Evolutionary conservation across 768 basidiomycete genomes (phyloP), one percentile per base, ranked within the genome.

Genomic region (Chiua virens): DNA sequence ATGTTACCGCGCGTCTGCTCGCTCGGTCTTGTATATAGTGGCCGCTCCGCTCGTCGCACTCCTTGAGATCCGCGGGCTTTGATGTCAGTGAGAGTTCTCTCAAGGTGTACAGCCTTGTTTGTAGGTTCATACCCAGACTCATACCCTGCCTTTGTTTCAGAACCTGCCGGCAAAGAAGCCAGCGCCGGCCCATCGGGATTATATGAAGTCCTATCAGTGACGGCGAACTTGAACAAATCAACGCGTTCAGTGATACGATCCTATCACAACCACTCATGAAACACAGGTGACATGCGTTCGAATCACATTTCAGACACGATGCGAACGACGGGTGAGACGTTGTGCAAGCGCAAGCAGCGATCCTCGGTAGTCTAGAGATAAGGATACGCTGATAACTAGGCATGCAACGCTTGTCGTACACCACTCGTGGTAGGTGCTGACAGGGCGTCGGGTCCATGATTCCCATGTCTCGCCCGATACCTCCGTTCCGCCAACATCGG

Each of bases 401-500:
- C 55, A 21, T 42, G 56, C 5, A 51, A 8, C 32, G 37, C 48
- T 23, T 50, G 55, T n/a, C 42, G 39, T 21, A 10, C 34, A 11
- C 20, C 32, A 14, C 18, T 30, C 14, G 25, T 28, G 43, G 20
- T 22, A 52, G 51, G 41, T n/a, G 38, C 41, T 54, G 20, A 37
- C 15, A 17, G 36, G n/a, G 5, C 30, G 11, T 32, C 48, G 47
- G 25, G 49, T 15, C 43, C 13, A 20, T 8, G 28, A 21, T 36
- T 57, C 34, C 52, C 46, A 40, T 18, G 5, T 50, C 53, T 53
- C 17, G 58, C 50, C 18, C 35, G 55, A 35, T 20, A 38, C 39
- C 61, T 57, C 41, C 63, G 63, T 23, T 57, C 53, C 2, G 20
- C 37, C 36, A 66, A 28, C 4, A 50, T 36, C 14, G 61, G 58